phyloP scores from a whole-genome alignment of 2,329 filamentous ascomycete genomes.

The Trichoderma sp. region DNA sequence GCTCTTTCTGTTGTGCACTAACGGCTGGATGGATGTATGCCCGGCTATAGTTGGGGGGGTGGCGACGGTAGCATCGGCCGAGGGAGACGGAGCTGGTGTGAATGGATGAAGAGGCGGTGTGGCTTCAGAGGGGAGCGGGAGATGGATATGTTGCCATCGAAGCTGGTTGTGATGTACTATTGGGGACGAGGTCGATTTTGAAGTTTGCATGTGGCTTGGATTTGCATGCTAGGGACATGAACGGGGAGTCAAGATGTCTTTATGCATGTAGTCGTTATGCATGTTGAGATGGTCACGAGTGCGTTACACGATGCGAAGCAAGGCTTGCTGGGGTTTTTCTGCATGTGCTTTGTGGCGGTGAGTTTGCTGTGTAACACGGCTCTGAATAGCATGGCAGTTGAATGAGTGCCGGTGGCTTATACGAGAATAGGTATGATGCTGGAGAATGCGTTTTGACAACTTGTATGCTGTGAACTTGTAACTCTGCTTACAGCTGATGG shows the following conservation, averaged over 20 bases:
- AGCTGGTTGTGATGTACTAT: not conserved
- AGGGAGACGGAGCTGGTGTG: conserved; percentile 5
- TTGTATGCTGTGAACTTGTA: not conserved
- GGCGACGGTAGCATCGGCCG: conserved; percentile 14
- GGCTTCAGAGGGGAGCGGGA: not conserved
- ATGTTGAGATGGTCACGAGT: conserved; percentile 9
- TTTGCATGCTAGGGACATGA: not conserved
- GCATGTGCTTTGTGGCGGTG: not conserved
- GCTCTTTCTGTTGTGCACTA: not conserved
- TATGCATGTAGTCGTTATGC: not conserved
- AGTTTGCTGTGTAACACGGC: not conserved
- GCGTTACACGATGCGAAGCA: conserved; percentile 5
- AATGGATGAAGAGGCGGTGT: conserved; percentile 7
- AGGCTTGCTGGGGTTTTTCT: not conserved
- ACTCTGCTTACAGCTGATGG: not conserved
- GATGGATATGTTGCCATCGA: not conserved
- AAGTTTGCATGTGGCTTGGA: conserved; percentile 5
- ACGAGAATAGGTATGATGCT: too few species aligned
- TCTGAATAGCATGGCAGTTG: too few species aligned
- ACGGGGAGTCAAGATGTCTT: not conserved
- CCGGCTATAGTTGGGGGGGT: conserved; percentile 4
- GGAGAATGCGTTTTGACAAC: too few species aligned
- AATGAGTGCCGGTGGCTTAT: too few species aligned
- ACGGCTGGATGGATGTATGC: not conserved
- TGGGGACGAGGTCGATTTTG: too few species aligned